phyloP scores from a whole-genome alignment of 2,329 filamentous ascomycete genomes.

The Aureobasidium mangrovei region DNA sequence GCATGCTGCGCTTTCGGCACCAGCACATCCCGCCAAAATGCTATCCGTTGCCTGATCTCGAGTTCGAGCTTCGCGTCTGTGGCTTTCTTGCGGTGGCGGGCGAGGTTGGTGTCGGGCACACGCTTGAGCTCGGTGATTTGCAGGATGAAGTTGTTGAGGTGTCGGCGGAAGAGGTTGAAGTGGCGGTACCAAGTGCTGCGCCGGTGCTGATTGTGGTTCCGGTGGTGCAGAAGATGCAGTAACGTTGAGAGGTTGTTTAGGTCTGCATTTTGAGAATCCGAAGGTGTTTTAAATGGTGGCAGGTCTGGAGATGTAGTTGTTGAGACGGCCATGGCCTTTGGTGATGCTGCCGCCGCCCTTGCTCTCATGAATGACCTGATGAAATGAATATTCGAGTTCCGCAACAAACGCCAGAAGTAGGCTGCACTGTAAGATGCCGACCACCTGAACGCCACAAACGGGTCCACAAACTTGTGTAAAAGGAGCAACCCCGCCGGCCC shows the following conservation, averaged over 20 bases:
- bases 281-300: background rate
- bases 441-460: too few relatives aligned
- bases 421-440: too few relatives aligned
- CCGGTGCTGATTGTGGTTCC: conserved; percentile 87
- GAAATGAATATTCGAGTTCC: too few relatives aligned
- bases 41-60: conserved; percentile 25
- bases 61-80: conserved; percentile 16
- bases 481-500: too few relatives aligned
- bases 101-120: conserved; percentile 23
- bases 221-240: conserved; percentile 66
- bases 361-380: too few relatives aligned
- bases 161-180: conserved; percentile 63
- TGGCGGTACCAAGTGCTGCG: conserved; percentile 71
- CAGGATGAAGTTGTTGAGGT: conserved; percentile 46
- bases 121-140: conserved; percentile 21
- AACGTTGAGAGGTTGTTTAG: conserved; percentile 40
- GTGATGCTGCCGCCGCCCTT: background rate
- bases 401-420: too few relatives aligned
- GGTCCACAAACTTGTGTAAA: too few relatives aligned
- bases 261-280: conserved; percentile 7
- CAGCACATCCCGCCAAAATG: conserved; percentile 32
- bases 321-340: background rate
- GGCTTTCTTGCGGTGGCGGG: conserved; percentile 21
- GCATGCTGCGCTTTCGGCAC: conserved; percentile 26
- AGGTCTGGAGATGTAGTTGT: background rate